Evolutionary conservation across 2,329 filamentous ascomycete species (phyloP), one percentile per base, ranked within the genome.

Genomic region (Aspergillus terreus): DNA sequence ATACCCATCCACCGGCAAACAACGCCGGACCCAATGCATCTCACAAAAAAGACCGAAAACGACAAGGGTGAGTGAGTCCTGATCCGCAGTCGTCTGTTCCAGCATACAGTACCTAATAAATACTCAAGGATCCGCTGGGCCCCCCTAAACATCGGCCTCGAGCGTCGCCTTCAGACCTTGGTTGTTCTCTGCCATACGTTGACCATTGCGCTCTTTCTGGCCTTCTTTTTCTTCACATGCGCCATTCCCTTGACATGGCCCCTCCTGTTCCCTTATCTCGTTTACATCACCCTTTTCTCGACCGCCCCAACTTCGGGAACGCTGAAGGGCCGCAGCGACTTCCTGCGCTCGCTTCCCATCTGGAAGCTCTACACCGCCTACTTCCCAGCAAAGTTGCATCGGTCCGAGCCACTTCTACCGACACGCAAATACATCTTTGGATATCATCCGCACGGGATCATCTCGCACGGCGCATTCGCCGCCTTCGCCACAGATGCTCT

Each of bases 361-460:
- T 99, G 92, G 92, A 88, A 82, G 35, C 82, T 95, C 43, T 97
- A 96, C 67, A 91, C 89, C 23, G 88, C 84, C 14, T 99, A 97
- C 76, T 99, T 95, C 66, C 94, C 94, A 4, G 90, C 91, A 44
- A 82, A 82, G 51, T 80, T 99, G 36, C 91, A 97, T 75, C 90
- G 94, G 58, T 94, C 90, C 4, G 82, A 87, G 58, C 80, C 86
- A 51, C 82, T 99, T 6, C 82, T 88, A 19, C 82, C 90, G 0
- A 90, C 87, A 1, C 81, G 91, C 56, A 96, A 95, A 72, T 99
- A 97, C 74, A 91, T 99, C 57, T 91, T 99, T 63, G 92, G 92
- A 42, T 97, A 97, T 70, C 94, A 97, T 64, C 94, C 94, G 0
- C 94, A 99, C 67, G 92, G 94, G 21, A 97, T 99, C 70, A 96